Evolutionary conservation across 1,139 yeast genomes (phyloP).

Genomic region (Eremothecium coryli): DNA sequence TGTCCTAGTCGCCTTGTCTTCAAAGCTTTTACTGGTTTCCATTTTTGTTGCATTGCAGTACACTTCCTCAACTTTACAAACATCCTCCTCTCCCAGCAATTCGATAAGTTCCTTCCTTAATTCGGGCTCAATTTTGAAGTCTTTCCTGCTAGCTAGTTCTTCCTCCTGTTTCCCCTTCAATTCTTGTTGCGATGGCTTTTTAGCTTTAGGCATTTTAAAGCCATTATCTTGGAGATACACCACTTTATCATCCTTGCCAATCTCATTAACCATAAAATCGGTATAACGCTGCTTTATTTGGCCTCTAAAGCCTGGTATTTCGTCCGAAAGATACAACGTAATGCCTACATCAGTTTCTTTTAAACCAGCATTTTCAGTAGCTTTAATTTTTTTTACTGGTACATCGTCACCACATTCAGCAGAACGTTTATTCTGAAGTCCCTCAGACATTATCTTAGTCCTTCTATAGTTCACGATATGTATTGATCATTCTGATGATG

Average conservation of each 20-base stretch:
- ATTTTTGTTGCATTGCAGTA: slow-evolving; percentile 50
- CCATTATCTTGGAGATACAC: slow-evolving; percentile 73
- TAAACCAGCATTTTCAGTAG: slow-evolving; percentile 16
- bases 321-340: slow-evolving; percentile 51
- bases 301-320: slow-evolving; percentile 61
- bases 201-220: slow-evolving; percentile 41
- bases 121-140: slow-evolving; percentile 40
- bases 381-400: slow-evolving; percentile 8
- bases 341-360: slow-evolving; percentile 78
- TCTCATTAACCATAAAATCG: slow-evolving; percentile 92
- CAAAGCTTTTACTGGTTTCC: slow-evolving; percentile 49
- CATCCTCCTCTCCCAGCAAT: slow-evolving; percentile 51
- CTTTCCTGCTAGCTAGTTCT: slow-evolving; percentile 35
- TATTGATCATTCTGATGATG: too few species aligned
- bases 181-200: slow-evolving; percentile 41
- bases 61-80: slow-evolving; percentile 47
- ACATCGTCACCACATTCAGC: slow-evolving; percentile 6
- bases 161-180: slow-evolving; percentile 32
- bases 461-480: too few species aligned
- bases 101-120: slow-evolving; percentile 41
- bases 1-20: slow-evolving; percentile 66
- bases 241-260: slow-evolving; percentile 57
- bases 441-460: slow-evolving; percentile 11
- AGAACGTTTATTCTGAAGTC: slow-evolving; percentile 8
- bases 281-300: slow-evolving; percentile 79